A percentile compares a stretch with the other conserved stretches of the same genome.
These are phyloP conservation scores for Aphanomyces stellatus DNA, from an alignment of 352 stramenopile species.

Conservation along the genomic window DNA sequence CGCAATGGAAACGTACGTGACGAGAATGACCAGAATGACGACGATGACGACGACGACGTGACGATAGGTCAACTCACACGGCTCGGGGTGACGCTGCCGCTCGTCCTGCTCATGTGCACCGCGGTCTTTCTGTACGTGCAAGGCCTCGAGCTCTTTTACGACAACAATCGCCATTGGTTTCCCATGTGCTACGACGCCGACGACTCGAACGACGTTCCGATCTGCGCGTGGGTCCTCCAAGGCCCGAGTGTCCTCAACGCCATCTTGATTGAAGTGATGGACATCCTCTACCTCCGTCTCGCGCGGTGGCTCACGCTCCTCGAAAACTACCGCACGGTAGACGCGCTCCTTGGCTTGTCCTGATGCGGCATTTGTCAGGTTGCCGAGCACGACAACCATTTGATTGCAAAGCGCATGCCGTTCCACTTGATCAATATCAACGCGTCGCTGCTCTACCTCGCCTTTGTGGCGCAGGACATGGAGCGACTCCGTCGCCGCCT, in stretches of 20 bases:
- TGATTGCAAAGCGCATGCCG: conserved; percentile 66
- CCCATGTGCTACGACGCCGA: conserved; percentile 1
- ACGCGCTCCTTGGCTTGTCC: too few relatives aligned
- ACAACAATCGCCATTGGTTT: conserved; percentile 9
- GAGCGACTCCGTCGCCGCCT: conserved; percentile 49
- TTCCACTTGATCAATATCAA: conserved; percentile 77
- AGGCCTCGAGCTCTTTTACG: conserved; percentile 1
- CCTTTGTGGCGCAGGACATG: conserved; percentile 48
- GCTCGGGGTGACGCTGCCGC: not conserved
- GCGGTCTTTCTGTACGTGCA: not conserved
- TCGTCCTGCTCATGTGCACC: conserved; percentile 5
- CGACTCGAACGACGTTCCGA: conserved; percentile 2
- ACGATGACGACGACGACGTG: too few relatives aligned
- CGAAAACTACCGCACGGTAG: conserved; percentile 57
- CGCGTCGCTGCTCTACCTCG: conserved; percentile 55
- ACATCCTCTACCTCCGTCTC: conserved; percentile 54
- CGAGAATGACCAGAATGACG: too few relatives aligned
- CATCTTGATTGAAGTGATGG: conserved; percentile 52
- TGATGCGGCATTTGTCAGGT: not conserved
- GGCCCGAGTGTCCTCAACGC: conserved; percentile 56
- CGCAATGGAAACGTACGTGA: conserved; percentile 37
- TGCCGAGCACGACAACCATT: conserved; percentile 51
- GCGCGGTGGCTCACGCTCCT: conserved; percentile 54
- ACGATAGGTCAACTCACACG: not conserved
- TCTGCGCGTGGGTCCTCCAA: conserved; percentile 38